Evolutionary conservation across 164 flowering plant genomes (phyloP).

Genomic region (Aristolochia contorta): DNA sequence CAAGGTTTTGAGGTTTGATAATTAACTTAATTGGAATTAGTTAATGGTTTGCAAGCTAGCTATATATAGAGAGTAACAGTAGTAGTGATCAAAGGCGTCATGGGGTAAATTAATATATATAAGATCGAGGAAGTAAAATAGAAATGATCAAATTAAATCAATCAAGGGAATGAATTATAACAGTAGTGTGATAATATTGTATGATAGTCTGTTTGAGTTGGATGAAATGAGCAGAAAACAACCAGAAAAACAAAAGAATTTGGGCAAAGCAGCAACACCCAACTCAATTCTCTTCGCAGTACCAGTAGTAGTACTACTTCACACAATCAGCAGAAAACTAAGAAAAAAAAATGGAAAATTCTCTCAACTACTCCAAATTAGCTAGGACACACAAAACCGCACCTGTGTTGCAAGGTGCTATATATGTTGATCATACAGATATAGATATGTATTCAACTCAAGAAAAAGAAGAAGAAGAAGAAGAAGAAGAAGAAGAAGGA

Average conservation of each 20-base stretch:
- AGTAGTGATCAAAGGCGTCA: too few relatives aligned
- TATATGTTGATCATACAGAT: background rate
- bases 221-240: background rate
- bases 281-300: background rate
- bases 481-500: background rate
- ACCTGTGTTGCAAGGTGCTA: constrained; percentile 2
- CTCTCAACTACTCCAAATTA: constrained; percentile 5
- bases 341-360: background rate
- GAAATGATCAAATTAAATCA: background rate
- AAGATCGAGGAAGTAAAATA: background rate
- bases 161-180: background rate
- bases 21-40: too few relatives aligned
- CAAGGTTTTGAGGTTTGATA: too few relatives aligned
- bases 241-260: background rate
- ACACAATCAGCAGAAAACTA: background rate
- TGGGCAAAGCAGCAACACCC: background rate
- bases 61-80: too few relatives aligned
- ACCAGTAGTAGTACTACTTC: too few relatives aligned
- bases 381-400: constrained; percentile 8
- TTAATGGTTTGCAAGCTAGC: too few relatives aligned
- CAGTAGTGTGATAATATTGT: background rate
- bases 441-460: background rate
- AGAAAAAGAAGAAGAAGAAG: background rate
- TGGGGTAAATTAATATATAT: too few relatives aligned
- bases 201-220: background rate